Percentiles rank a stretch among this genome's conserved stretches.
These are phyloP conservation scores for Dactylorhiza incarnata DNA, from an alignment of 106 monocot genomes.

Conservation along the genomic window DNA sequence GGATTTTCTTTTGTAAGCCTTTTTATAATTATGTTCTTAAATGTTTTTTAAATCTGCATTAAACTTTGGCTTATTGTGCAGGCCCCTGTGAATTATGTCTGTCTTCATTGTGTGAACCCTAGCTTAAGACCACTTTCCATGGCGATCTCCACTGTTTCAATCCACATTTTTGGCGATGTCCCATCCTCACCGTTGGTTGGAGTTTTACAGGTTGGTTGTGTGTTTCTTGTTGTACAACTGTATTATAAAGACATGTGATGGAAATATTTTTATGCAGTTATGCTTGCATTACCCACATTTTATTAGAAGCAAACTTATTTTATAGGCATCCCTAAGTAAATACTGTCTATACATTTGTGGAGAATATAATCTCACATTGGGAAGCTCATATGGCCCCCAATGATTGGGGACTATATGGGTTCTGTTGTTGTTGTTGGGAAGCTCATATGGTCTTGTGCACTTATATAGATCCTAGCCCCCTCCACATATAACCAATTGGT, in stretches of 20 bases:
- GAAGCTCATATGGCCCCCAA: too few species aligned
- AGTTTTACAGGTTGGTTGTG: slow-evolving; percentile 67
- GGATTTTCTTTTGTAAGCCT: not conserved
- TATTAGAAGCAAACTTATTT: not conserved
- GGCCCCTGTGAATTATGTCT: slow-evolving; percentile 92
- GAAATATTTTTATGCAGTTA: not conserved
- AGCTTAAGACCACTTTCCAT: slow-evolving; percentile 88
- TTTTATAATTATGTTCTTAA: not conserved
- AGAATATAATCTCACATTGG: too few species aligned
- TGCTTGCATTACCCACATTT: not conserved
- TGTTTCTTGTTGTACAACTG: not conserved
- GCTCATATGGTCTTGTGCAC: too few species aligned
- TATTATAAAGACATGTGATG: not conserved
- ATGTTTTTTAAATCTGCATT: not conserved
- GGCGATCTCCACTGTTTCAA: slow-evolving; percentile 97
- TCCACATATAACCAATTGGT: too few species aligned
- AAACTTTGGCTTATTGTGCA: slow-evolving; percentile 15
- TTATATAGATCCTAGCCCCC: too few species aligned
- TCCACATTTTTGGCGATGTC: slow-evolving; percentile 97
- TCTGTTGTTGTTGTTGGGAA: too few species aligned
- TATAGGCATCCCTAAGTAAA: not conserved
- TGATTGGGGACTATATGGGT: too few species aligned
- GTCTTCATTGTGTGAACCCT: slow-evolving; percentile 85
- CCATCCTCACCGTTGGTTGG: slow-evolving; percentile 96
- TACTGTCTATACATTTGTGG: not conserved